Base-by-base conservation (phyloP, 805 yeast species). In the Myxozyma lipomycoides region DNA sequence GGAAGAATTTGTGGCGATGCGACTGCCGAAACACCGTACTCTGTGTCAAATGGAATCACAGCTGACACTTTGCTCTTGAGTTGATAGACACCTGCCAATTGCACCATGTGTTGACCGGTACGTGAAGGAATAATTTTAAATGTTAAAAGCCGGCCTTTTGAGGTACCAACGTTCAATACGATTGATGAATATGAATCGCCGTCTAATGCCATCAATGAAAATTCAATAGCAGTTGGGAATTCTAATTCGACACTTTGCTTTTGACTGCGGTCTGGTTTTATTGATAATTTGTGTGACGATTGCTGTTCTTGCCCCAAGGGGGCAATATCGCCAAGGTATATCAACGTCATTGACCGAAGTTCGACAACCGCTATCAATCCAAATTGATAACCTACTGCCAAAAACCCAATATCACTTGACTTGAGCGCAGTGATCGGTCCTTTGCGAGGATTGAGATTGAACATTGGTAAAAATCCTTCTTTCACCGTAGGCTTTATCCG, bases 301-400 rank as follows among this genome's bases (percentile, higher is more conserved):
- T 24, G 3, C n/a, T 35, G n/a, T 6, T 51, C 56, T 5, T 21
- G 24, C 2, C 44, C 51, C 10, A 30, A 21, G 19, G 42, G 34
- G 15, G 41, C 43, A 15, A 57, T 19, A 32, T 44, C 40, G 32
- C 46, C 52, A 22, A 52, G 26, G 57, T 69, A 70, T n/a, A 79
- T 78, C 15, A 77, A 67, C 0, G 75, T 74, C 26, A 79, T 80
- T 1, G 52, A 43, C 51, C 96, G 74, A 48, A 86, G 73, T 68
- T 91, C 97, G 51, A 90, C 70, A 0, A 91, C 81, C 1, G 83
- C 68, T 17, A 91, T 55, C 32, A 79, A 74, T n/a, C 98, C 97
- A 12, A 82, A 76, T 41, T 76, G 76, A 65, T 84, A 88, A 0
- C 86, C 95, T 38, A 86, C 72, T 0, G 85, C 93, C 6, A 84